Evolutionary conservation across 2,329 filamentous ascomycete genomes (phyloP).

Genomic region (Phaeomoniella chlamydospora): DNA sequence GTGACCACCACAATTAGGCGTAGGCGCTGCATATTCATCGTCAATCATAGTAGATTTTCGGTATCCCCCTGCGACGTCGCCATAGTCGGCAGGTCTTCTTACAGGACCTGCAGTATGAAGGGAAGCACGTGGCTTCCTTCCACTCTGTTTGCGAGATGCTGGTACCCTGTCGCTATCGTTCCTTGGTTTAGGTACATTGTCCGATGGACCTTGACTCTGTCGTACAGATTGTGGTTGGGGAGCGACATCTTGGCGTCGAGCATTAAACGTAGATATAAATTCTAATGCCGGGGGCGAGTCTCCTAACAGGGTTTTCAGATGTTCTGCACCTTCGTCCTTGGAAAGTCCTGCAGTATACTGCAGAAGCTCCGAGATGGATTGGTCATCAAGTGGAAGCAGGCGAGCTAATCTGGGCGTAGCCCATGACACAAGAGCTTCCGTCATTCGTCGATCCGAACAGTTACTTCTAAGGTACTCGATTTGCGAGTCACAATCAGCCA

Average conservation of each 20-base stretch:
- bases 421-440: slow-evolving; percentile 34
- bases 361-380: slow-evolving; percentile 70
- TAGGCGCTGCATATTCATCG: slow-evolving; percentile 39
- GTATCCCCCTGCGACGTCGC: slow-evolving; percentile 55
- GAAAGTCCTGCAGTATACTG: slow-evolving; percentile 67
- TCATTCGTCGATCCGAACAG: no score
- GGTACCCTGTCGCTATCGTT: slow-evolving; percentile 9
- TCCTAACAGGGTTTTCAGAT: slow-evolving; percentile 78
- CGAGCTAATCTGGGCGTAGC: slow-evolving; percentile 58
- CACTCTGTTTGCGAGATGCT: slow-evolving; percentile 23
- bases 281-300: slow-evolving; percentile 63
- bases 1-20: slow-evolving; percentile 21
- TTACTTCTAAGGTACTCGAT: no score
- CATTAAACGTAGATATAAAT: slow-evolving; percentile 63
- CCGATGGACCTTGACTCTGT: slow-evolving; percentile 2
- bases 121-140: slow-evolving; percentile 43
- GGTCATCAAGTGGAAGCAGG: slow-evolving; percentile 72
- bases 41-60: slow-evolving; percentile 45
- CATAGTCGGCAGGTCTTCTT: slow-evolving; percentile 49
- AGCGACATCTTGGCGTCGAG: slow-evolving; percentile 32
- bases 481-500: no score
- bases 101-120: slow-evolving; percentile 48
- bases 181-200: slow-evolving; percentile 3
- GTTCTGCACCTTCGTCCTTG: slow-evolving; percentile 62
- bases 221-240: slow-evolving; percentile 7